Evolutionary conservation across 1,284 basidiomycete species (phyloP), one percentile per base, ranked within the genome.

Genomic region (Moesziomyces sp.): DNA sequence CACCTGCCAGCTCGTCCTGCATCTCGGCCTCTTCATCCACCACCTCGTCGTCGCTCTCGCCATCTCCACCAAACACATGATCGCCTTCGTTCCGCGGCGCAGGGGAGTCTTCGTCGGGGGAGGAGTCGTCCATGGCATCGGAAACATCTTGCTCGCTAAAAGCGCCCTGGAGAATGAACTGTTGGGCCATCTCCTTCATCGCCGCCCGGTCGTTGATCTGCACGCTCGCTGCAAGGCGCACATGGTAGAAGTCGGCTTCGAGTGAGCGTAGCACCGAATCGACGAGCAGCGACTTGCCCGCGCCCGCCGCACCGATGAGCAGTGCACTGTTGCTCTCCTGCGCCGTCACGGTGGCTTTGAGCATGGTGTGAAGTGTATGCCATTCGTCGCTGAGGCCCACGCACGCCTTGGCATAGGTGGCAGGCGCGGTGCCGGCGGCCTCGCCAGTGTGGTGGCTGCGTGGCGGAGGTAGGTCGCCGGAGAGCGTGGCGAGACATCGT

Each of bases 291-390:
- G 46, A 45, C 52, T 82, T 83, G 0, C 81, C 81, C 8, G 73
- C 60, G 0, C 81, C 81, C 2, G 63, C 46, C 5, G 77, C 66
- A 14, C 81, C 81, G 45, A 82, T 63, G 18, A 83, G 55, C 23
- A 83, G 58, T 21, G 71, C 75, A 52, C 80, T 82, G 40, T 83
- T 83, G 42, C 80, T 78, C 56, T 82, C 77, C 24, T 74, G 71
- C 5, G 42, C 35, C 16, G 58, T 56, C 16, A 83, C 57, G 0
- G 79, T 78, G 11, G 69, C 57, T 19, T 65, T 35, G 2, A 82
- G 60, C 48, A 76, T 68, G 26, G 35, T 54, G 28, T 75, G 66
- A 13, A 82, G 73, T 4, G 58, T 58, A 9, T 56, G 46, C 73
- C 77, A 78, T 16, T 80, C 71, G 7, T 79, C 71, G 10, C 62